Conservation (phyloP, 495 filamentous ascomycete genomes). For the Aspergillus taichungensis region DNA sequence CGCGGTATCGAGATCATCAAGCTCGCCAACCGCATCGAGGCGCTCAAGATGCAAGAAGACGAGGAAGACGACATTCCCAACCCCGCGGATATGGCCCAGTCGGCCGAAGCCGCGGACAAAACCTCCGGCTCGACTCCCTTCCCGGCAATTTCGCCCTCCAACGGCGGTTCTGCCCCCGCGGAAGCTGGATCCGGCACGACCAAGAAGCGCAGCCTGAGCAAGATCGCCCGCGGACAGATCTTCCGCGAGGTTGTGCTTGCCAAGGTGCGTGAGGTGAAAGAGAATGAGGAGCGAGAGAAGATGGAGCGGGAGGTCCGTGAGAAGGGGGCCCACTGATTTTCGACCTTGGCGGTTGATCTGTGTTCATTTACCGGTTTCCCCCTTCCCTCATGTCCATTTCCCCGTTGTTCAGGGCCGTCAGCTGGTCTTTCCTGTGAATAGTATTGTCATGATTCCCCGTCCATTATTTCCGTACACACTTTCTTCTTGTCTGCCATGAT, state of each 20-base stretch:
- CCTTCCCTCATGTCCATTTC: conserved; percentile 10
- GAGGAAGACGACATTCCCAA: conserved; percentile 70
- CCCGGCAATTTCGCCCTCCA: conserved; percentile 15
- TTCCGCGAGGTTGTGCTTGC: conserved; percentile 97
- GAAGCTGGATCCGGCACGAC: conserved; percentile 15
- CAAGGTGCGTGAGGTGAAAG: conserved; percentile 90
- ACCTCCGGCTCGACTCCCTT: conserved; percentile 6
- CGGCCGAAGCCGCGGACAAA: conserved; percentile 1
- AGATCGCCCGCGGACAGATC: conserved; percentile 77
- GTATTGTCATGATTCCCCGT: conserved; percentile 21
- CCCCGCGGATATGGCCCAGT: conserved; percentile 33
- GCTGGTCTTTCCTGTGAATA: conserved; percentile 12
- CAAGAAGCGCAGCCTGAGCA: conserved; percentile 63
- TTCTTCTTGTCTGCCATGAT: not conserved
- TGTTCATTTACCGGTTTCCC: not conserved
- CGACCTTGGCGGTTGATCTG: conserved; percentile 7
- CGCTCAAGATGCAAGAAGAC: conserved; percentile 92
- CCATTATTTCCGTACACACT: conserved; percentile 2
- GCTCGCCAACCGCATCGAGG: conserved; percentile 92
- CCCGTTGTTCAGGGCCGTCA: conserved; percentile 3
- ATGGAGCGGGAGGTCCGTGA: conserved; percentile 46
- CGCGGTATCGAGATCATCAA: conserved; percentile 97
- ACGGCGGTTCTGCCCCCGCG: conserved; percentile 8
- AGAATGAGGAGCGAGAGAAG: conserved; percentile 65
- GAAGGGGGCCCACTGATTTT: conserved; percentile 12